Conservation (phyloP, 2,329 filamentous ascomycete species). For the Aspergillus pseudoviridinutans region DNA sequence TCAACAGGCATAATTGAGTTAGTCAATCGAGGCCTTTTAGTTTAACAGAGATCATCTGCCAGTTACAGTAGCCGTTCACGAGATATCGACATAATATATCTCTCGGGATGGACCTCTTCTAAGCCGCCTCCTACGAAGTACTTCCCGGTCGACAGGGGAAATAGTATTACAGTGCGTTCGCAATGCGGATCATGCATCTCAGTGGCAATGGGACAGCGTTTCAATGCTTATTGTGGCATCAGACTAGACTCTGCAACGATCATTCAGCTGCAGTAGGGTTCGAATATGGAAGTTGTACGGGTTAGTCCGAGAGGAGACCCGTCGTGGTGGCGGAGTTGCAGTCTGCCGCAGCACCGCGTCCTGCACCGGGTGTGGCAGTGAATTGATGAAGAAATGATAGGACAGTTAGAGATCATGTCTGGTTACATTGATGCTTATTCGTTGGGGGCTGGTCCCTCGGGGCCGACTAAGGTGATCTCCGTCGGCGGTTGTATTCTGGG, state of each 20-base stretch:
- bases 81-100: background rate
- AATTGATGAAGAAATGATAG: background rate
- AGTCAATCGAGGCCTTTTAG: background rate
- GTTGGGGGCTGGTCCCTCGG: background rate
- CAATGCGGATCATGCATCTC: background rate
- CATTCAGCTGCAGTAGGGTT: background rate
- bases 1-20: background rate
- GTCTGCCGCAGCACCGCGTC: background rate
- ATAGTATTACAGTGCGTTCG: background rate
- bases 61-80: background rate
- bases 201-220: background rate
- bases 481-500: background rate
- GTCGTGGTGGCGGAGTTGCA: constrained; percentile 1
- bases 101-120: background rate
- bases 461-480: background rate
- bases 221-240: background rate
- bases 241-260: background rate
- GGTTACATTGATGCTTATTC: background rate
- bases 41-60: background rate
- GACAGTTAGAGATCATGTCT: background rate
- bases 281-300: background rate
- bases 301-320: no score
- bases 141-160: background rate
- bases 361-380: background rate
- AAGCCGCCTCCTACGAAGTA: background rate